These are phyloP conservation scores for Dothistroma pini DNA, from an alignment of 2,329 filamentous ascomycete genomes.

Conservation along the genomic window DNA sequence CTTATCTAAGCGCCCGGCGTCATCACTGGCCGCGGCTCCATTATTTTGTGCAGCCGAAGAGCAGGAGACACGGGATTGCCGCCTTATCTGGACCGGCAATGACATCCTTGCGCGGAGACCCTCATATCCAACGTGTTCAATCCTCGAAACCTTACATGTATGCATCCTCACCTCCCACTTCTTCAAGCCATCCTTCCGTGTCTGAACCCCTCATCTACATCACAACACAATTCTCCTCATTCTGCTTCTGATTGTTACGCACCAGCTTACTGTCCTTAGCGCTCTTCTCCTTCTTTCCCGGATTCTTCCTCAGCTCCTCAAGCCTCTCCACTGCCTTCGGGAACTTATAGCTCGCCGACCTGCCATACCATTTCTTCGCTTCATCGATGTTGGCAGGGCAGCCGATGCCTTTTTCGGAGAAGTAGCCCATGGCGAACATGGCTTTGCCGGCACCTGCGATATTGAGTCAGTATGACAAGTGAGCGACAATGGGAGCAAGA, in stretches of 20 bases:
- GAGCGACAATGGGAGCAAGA: neutral
- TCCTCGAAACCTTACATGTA: too few species aligned
- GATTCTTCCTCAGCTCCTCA: constrained; percentile 82
- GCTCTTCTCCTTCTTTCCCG: constrained; percentile 45
- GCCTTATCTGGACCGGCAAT: too few species aligned
- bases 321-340: constrained; percentile 88
- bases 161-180: too few species aligned
- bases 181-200: neutral
- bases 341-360: constrained; percentile 93
- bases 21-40: too few species aligned
- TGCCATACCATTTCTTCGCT: constrained; percentile 97
- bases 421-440: constrained; percentile 61
- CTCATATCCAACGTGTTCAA: too few species aligned
- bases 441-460: neutral
- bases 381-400: constrained; percentile 83
- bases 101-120: too few species aligned
- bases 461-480: neutral
- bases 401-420: constrained; percentile 92
- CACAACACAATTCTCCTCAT: constrained; percentile 81
- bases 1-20: too few species aligned
- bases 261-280: constrained; percentile 74
- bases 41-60: too few species aligned
- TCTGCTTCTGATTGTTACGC: constrained; percentile 75
- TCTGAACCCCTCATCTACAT: constrained; percentile 54
- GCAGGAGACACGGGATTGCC: too few species aligned